Conservation (phyloP, 1,284 basidiomycete species). For the Trichosporon sp. region DNA sequence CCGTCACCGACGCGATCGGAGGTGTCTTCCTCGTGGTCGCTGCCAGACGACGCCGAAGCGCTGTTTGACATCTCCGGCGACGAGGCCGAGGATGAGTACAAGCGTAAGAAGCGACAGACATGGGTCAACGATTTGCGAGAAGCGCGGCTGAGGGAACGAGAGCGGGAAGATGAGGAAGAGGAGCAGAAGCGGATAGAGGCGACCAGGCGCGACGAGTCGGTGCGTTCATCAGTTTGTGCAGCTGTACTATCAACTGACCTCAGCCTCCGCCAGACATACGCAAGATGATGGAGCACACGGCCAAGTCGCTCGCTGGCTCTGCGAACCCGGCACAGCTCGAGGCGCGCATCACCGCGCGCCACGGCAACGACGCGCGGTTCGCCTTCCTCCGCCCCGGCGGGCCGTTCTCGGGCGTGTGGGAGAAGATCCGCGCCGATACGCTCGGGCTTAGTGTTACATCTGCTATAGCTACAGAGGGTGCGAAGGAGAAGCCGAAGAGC, state of each 20-base stretch:
- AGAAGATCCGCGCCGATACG: constrained; percentile 9
- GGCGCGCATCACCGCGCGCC: constrained; percentile 80
- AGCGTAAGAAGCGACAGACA: constrained; percentile 61
- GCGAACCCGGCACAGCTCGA: constrained; percentile 72
- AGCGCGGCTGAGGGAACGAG: constrained; percentile 58
- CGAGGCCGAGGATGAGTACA: constrained; percentile 61
- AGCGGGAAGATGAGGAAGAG: constrained; percentile 57
- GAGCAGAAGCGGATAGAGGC: constrained; percentile 59
- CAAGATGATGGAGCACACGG: constrained; percentile 70
- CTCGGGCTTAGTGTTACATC: constrained; percentile 19
- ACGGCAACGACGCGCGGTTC: constrained; percentile 64
- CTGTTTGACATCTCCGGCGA: constrained; percentile 66
- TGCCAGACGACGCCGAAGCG: constrained; percentile 76
- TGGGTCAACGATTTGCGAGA: constrained; percentile 60
- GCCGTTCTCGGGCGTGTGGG: constrained; percentile 64
- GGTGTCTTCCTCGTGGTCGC: constrained; percentile 56
- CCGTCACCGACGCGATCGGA: constrained; percentile 3
- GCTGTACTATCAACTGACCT: not conserved
- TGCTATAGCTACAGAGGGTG: not conserved
- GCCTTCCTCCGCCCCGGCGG: constrained; percentile 64
- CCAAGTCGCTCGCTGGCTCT: constrained; percentile 61
- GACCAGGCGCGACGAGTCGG: constrained; percentile 59
- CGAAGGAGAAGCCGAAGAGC: constrained; percentile 12
- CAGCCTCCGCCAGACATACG: constrained; percentile 65
- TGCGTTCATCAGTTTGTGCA: not conserved